These are phyloP conservation scores for Pseudogymnoascus sp. DNA, from an alignment of 2,329 filamentous ascomycete species.

Conservation along the genomic window DNA sequence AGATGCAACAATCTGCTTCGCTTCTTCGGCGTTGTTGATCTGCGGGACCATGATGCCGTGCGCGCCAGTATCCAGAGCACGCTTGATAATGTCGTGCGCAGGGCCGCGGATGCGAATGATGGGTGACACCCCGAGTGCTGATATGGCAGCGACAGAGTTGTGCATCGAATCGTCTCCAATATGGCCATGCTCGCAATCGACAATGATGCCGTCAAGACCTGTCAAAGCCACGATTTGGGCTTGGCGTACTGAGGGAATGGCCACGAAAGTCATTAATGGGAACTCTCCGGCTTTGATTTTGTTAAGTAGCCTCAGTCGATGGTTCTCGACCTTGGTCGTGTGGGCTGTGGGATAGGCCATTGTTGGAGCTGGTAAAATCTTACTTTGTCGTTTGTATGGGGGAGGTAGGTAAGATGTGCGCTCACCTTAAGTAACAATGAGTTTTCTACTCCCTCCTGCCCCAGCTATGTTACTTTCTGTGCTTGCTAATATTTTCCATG, in stretches of 20 bases:
- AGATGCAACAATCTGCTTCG: conserved; percentile 36
- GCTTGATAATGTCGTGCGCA: conserved; percentile 41
- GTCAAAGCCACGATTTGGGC: conserved; percentile 44
- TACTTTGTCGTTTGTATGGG: background rate
- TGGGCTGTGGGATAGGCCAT: conserved; percentile 26
- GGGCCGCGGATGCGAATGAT: conserved; percentile 37
- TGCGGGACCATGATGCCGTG: conserved; percentile 39
- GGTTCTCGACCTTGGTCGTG: conserved; percentile 33
- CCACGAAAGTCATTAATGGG: conserved; percentile 44
- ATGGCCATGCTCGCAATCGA: conserved; percentile 48
- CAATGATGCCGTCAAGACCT: conserved; percentile 42
- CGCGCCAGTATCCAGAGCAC: conserved; percentile 41
- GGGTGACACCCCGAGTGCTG: conserved; percentile 38
- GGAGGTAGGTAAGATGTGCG: background rate
- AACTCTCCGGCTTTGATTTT: conserved; percentile 33
- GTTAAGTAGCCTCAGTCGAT: conserved; percentile 38
- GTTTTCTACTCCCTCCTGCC: background rate
- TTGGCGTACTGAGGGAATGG: conserved; percentile 38
- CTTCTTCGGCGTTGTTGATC: conserved; percentile 41
- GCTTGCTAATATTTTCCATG: background rate
- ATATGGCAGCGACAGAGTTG: conserved; percentile 46
- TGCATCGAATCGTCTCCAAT: conserved; percentile 47
- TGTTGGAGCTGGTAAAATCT: background rate
- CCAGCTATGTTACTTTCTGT: background rate
- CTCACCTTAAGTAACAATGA: background rate